Conservation (phyloP, 1,284 basidiomycete species). For the Cryptococcus maquisensis region DNA sequence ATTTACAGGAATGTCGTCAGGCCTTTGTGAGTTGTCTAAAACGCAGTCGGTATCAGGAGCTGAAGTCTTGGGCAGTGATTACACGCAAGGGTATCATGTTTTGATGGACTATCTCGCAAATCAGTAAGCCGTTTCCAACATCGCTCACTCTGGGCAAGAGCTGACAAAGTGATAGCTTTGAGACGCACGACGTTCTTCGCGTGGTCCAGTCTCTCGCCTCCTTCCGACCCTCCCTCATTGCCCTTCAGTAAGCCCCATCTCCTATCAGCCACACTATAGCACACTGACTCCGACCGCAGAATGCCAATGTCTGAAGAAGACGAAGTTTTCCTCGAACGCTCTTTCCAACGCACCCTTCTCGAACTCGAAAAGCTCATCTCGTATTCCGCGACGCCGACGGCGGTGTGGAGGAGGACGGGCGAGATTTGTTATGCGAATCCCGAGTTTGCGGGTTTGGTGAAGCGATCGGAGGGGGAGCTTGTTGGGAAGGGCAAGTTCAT, state of each 20-base stretch:
- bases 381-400: constrained; percentile 96
- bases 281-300: constrained; percentile 26
- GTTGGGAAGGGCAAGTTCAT: constrained; percentile 73
- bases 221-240: constrained; percentile 90
- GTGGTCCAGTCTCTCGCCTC: constrained; percentile 92
- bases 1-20: constrained; percentile 71
- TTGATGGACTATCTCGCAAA: constrained; percentile 85
- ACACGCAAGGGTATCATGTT: constrained; percentile 89
- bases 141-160: not conserved
- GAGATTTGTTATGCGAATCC: constrained; percentile 95
- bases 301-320: constrained; percentile 90
- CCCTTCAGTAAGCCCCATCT: constrained; percentile 59
- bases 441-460: constrained; percentile 92
- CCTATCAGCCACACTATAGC: not conserved
- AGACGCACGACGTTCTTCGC: constrained; percentile 89
- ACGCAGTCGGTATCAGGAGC: not conserved
- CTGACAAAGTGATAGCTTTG: constrained; percentile 62
- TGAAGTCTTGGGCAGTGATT: constrained; percentile 54
- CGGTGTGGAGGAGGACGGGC: constrained; percentile 97
- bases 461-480: constrained; percentile 79
- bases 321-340: constrained; percentile 91
- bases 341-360: constrained; percentile 87
- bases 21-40: constrained; percentile 56
- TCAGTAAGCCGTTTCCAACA: constrained; percentile 54
- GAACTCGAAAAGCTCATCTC: constrained; percentile 96